Evolutionary conservation across 2,329 filamentous ascomycete genomes (phyloP), one percentile per base, ranked within the genome.

Genomic region (Claviceps pazoutovae): DNA sequence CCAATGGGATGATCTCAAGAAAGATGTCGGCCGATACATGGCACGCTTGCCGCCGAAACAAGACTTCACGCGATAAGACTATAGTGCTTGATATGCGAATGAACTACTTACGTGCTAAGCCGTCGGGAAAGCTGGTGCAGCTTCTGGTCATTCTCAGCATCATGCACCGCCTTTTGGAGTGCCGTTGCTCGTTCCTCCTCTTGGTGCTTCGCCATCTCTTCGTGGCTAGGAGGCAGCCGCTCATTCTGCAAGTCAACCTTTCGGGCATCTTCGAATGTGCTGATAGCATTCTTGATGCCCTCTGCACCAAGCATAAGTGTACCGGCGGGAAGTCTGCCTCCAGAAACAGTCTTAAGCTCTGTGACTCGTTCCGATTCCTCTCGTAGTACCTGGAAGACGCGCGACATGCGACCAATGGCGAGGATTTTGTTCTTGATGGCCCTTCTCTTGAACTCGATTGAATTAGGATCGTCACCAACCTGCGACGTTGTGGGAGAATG

Each of bases 341-440:
- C 93, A 55, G 89, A 85, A 44, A 90, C 91, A 46, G 91, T 97
- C 80, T 98, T 98, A 68, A 98, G 81, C 70, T 98, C 93, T 42
- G 91, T 96, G 53, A 98, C 90, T 61, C 86, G 82, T 74, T 98
- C 93, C 2, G 90, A 95, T 70, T 98, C 93, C 71, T 98, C 93
- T 62, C 93, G 88, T 60, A 98, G 72, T 49, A 98, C 93, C 68
- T 98, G 93, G 83, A 98, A 98, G 55, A 98, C 93, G 61, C 93
- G 87, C 41, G 93, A 97, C 57, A 98, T 77, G 60, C 93, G 88
- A 34, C 93, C 93, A 63, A 98, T 98, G 55, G 93, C 93, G 61
- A 98, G 74, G 64, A 98, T 97, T 77, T 98, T 98, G 82, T 98
- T 98, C 78, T 97, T 97, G 79, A 98, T 95, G 3, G 90, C 90